A percentile compares a stretch with the other conserved stretches of the same genome.
These are phyloP conservation scores for Boletus pseudopeckii DNA, from an alignment of 768 basidiomycete species.

Conservation along the genomic window DNA sequence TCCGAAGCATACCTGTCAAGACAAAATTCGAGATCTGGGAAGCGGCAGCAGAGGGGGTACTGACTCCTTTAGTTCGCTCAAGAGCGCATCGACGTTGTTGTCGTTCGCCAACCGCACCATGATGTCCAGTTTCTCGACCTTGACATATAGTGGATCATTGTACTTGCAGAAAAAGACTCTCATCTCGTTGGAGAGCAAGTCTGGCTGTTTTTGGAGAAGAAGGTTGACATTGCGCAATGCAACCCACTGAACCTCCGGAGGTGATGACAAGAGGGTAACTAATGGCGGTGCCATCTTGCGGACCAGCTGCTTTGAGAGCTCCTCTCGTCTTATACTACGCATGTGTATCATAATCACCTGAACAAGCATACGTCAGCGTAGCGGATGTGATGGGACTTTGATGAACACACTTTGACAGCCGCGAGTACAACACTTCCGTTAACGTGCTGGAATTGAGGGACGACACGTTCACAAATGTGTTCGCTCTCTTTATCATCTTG, in stretches of 20 bases:
- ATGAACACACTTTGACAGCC: slow-evolving; percentile 74
- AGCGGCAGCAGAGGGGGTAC: slow-evolving; percentile 25
- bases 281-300: slow-evolving; percentile 97
- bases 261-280: slow-evolving; percentile 93
- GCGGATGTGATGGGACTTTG: neutral
- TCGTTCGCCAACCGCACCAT: slow-evolving; percentile 94
- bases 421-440: slow-evolving; percentile 97
- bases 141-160: slow-evolving; percentile 98
- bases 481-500: slow-evolving; percentile 93
- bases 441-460: slow-evolving; percentile 97
- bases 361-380: neutral
- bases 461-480: slow-evolving; percentile 97
- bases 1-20: slow-evolving; percentile 83
- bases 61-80: slow-evolving; percentile 95
- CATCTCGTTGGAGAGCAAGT: slow-evolving; percentile 93
- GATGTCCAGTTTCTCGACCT: slow-evolving; percentile 97
- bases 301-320: slow-evolving; percentile 78
- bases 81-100: slow-evolving; percentile 87
- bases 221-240: slow-evolving; percentile 96
- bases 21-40: slow-evolving; percentile 1
- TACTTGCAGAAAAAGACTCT: slow-evolving; percentile 99
- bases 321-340: slow-evolving; percentile 74
- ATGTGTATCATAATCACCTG: slow-evolving; percentile 99
- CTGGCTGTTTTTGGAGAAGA: slow-evolving; percentile 88
- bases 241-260: slow-evolving; percentile 98